Percentiles rank a stretch among this genome's conserved stretches.
These are phyloP conservation scores for Aspergillus brunneoviolaceus DNA, from an alignment of 2,329 filamentous ascomycete species.

Conservation along the genomic window DNA sequence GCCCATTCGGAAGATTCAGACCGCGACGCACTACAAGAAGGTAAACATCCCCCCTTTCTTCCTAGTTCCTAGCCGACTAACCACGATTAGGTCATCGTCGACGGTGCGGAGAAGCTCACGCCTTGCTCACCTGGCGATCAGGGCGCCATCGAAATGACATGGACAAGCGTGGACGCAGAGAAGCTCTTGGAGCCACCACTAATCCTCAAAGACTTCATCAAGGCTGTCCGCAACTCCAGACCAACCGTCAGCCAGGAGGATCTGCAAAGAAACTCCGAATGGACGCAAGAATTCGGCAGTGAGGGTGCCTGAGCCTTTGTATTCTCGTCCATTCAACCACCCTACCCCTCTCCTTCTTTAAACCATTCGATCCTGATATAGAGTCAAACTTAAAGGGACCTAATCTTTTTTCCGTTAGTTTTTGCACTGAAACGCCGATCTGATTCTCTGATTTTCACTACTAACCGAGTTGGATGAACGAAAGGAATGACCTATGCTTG, in stretches of 20 bases:
- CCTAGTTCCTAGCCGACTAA: constrained; percentile 6
- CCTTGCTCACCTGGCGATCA: constrained; percentile 91
- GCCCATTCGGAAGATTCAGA: constrained; percentile 93
- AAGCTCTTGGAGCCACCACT: constrained; percentile 83
- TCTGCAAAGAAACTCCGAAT: constrained; percentile 78
- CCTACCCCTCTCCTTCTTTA: neutral
- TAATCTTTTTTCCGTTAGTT: neutral
- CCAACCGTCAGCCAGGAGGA: constrained; percentile 90
- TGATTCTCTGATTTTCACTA: neutral
- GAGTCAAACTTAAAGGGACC: neutral
- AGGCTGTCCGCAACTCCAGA: constrained; percentile 81
- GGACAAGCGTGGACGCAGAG: constrained; percentile 82
- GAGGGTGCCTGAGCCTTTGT: constrained; percentile 63
- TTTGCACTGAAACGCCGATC: neutral
- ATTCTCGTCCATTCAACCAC: neutral
- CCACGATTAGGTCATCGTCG: constrained; percentile 62
- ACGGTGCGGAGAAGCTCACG: constrained; percentile 62
- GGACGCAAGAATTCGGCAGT: constrained; percentile 95
- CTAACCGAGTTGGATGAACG: constrained; percentile 1
- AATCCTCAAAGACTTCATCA: constrained; percentile 86
- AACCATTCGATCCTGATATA: neutral
- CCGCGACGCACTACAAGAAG: constrained; percentile 95
- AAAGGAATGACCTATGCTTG: neutral
- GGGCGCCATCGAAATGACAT: constrained; percentile 88
- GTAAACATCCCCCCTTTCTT: constrained; percentile 47